Percentiles rank a stretch among this genome's conserved stretches.
phyloP scores from a whole-genome alignment of 345 rosid species.

The Populus deltoides region DNA sequence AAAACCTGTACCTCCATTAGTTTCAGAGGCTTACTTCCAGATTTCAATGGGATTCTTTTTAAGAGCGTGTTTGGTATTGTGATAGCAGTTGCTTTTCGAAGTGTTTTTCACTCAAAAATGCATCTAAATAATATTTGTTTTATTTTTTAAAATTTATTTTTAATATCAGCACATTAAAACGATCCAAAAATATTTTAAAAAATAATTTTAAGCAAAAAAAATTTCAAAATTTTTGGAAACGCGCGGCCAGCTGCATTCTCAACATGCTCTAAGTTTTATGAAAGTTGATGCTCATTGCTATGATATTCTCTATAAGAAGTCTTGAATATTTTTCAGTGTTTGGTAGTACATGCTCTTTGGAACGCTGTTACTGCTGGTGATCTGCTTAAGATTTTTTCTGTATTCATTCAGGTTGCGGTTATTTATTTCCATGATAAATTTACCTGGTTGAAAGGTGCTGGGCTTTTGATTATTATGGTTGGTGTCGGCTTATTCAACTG shows the following conservation, averaged over 20 bases:
- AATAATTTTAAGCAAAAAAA: no score
- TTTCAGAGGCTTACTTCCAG: not conserved
- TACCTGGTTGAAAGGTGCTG: conserved; percentile 90
- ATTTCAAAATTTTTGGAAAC: no score
- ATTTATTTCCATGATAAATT: conserved; percentile 93
- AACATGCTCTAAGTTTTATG: not conserved
- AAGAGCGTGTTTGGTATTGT: no score
- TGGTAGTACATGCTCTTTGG: not conserved
- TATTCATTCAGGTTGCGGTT: conserved; percentile 77
- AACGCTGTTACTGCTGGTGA: not conserved
- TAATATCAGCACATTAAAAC: no score
- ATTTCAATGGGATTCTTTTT: not conserved
- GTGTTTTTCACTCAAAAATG: no score
- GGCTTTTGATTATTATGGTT: conserved; percentile 75
- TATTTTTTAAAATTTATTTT: no score
- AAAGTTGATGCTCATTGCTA: not conserved
- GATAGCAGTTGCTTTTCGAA: no score
- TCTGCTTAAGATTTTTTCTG: not conserved
- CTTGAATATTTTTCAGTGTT: not conserved
- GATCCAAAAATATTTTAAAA: no score
- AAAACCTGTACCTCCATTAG: not conserved
- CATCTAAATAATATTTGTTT: no score
- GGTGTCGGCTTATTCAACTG: conserved; percentile 94
- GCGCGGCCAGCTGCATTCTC: no score
- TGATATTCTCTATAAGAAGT: not conserved